A percentile compares a stretch with the other conserved stretches of the same genome.
phyloP scores from a whole-genome alignment of 2,329 filamentous ascomycete genomes.

The Trichoderma cornu-damae region DNA sequence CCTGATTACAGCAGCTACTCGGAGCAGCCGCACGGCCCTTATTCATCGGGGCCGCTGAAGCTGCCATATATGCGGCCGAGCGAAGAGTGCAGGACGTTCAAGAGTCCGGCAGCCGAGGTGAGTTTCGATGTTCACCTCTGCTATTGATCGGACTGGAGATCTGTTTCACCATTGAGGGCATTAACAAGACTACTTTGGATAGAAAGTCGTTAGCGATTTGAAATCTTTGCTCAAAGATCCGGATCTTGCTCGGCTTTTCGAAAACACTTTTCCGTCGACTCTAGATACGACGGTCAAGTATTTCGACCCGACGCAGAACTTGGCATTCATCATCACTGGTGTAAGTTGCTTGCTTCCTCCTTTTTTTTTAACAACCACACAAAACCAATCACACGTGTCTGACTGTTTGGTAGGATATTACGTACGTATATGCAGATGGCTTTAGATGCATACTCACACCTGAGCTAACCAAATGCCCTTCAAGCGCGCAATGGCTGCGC shows the following conservation, averaged over 20 bases:
- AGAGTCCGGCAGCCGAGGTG: conserved; percentile 27
- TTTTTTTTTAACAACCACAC: conserved; percentile 55
- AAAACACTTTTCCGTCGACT: conserved; percentile 79
- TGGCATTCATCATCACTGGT: conserved; percentile 77
- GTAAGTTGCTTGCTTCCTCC: conserved; percentile 62
- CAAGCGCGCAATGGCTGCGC: conserved; percentile 60
- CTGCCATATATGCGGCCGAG: conserved; percentile 28
- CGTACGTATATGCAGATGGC: conserved; percentile 18
- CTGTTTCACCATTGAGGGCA: too few relatives aligned
- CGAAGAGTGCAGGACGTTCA: conserved; percentile 27
- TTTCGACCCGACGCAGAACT: conserved; percentile 58
- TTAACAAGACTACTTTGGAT: background rate
- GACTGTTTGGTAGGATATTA: conserved; percentile 23
- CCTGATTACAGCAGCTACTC: conserved; percentile 26
- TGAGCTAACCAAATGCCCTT: background rate
- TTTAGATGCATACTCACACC: background rate
- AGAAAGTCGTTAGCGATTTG: conserved; percentile 33
- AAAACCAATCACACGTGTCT: background rate
- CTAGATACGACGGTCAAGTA: conserved; percentile 77
- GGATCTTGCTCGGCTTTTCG: conserved; percentile 73
- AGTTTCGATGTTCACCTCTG: background rate
- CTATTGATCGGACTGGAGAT: background rate
- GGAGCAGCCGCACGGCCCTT: conserved; percentile 24
- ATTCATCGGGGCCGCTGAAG: conserved; percentile 22
- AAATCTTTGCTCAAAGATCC: conserved; percentile 40